Base-by-base conservation (phyloP, 345 rosid species). In the Anacardium occidentale region DNA sequence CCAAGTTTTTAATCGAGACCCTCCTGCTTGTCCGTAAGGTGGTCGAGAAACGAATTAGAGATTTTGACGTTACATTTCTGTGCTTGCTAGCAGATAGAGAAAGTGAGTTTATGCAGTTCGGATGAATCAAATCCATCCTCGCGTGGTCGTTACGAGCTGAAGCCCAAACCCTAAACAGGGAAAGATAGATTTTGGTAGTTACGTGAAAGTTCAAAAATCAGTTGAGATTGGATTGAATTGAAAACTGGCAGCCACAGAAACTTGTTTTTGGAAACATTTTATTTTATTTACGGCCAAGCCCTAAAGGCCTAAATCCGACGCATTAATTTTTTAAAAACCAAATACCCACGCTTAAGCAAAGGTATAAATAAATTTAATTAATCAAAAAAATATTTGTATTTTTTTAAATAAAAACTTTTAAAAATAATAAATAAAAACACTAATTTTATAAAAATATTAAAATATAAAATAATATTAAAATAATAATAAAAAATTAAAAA, bases 41-140 rank as follows among this genome's bases (percentile, higher is more conserved):
- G 48, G 61, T 13, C 7, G 24, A 47, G 56, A 6, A 61, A 18
- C 22, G 47, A 71, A 34, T 48, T 7, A 13, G n/a, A 57, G 25
- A 58, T 11, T 11, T 20, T 1, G 4, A 69, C 42, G 63, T 2
- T n/a, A 12, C 56, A 51, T 47, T 59, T 44, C 10, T 63, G 10
- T 21, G 62, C 11, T 37, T 55, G 11, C 55, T 37, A n/a, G 62
- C 15, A 6, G 48, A 34, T 3, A 45, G 17, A 70, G 47, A 21
- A 2, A 62, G 50, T n/a, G 74, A 50, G 58, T 71, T 61, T 21
- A 61, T 20, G 67, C 67, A 62, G 51, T 50, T 71, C 18, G 50
- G 59, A 59, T 61, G 11, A 50, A 61, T 22, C 62, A 61, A 50
- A 20, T 50, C 74, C 74, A 71, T 71, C 25, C 2, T 22, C 26